Evolutionary conservation across 2,329 filamentous ascomycete genomes (phyloP), one percentile per base, ranked within the genome.

Genomic region (Blastomyces emzantsi): DNA sequence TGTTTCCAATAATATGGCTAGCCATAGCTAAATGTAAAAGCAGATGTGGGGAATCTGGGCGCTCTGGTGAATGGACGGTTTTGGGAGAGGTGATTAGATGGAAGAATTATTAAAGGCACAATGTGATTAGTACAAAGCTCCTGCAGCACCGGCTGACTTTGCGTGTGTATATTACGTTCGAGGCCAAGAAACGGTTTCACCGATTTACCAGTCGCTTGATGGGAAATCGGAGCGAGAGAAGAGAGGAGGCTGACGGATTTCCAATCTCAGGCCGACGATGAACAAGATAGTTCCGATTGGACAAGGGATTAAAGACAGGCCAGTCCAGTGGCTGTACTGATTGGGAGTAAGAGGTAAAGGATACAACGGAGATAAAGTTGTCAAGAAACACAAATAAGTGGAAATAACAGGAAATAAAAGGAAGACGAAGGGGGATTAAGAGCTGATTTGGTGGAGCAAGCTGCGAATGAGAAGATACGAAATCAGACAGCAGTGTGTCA

Each of bases 141-240:
- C 87, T 90, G 88, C 88, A 90, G 88, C 84, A 84, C 87, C 87
- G 83, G 87, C 88, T 90, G 88, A 87, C 72, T 77, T 77, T 76
- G 74, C 74, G 73, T 74, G 66, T 57, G 54, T 51, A 63, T 63
- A 64, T 62, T 59, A 54, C 56, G 60, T 51, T 63, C 62, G 45
- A 55, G 47, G 33, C 59, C 49, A 52, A 49, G n/a, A 62, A 56
- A 68, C 66, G 60, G 56, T 62, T 63, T 65, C 67, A 65, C 63
- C 62, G 51, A 60, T 65, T 65, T 54, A 41, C 51, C 60, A 52
- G 60, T 52, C 61, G 25, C 22, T 17, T 59, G 36, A 41, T 17
- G 52, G 52, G 33, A 30, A 56, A 30, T 51, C 43, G 22, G 51
- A 33, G 43, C 45, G 19, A 33, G 60, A 47, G 60, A 41, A 56